A percentile compares a stretch with the other conserved stretches of the same genome.
Conservation (phyloP, 2,329 filamentous ascomycete genomes). For the Nigrospora oryzae region DNA sequence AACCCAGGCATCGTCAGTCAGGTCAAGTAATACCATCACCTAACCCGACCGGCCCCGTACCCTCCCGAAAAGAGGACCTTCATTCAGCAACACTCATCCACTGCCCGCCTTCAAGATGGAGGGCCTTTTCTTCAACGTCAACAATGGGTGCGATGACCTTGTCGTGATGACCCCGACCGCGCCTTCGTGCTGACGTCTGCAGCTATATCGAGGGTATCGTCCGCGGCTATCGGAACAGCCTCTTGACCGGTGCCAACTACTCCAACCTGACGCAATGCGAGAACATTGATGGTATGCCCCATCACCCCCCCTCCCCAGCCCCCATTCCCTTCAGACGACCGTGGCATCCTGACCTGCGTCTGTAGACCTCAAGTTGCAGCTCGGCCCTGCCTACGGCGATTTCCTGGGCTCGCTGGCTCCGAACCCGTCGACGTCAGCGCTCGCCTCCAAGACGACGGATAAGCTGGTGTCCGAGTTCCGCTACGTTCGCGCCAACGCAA, state of each 20-base stretch:
- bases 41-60: too few species aligned
- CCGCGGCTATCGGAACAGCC: slow-evolving; percentile 88
- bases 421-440: slow-evolving; percentile 91
- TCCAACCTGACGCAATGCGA: slow-evolving; percentile 96
- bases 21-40: too few species aligned
- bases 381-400: slow-evolving; percentile 93
- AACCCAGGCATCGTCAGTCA: too few species aligned
- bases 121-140: slow-evolving; percentile 88
- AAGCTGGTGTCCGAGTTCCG: slow-evolving; percentile 97
- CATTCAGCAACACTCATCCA: too few species aligned
- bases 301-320: slow-evolving; percentile 1
- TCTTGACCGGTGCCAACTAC: slow-evolving; percentile 86
- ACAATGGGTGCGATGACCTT: slow-evolving; percentile 62
- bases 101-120: slow-evolving; percentile 54
- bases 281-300: slow-evolving; percentile 74
- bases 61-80: too few species aligned
- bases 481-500: slow-evolving; percentile 89
- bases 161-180: too few species aligned
- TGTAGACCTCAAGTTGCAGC: slow-evolving; percentile 92
- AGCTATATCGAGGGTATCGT: slow-evolving; percentile 98
- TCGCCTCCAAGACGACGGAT: slow-evolving; percentile 92
- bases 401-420: slow-evolving; percentile 89
- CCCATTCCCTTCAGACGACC: background rate
- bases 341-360: background rate
- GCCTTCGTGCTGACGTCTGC: slow-evolving; percentile 2